Conservation (phyloP, 2,329 filamentous ascomycete genomes). For the Gyromitra esculenta region DNA sequence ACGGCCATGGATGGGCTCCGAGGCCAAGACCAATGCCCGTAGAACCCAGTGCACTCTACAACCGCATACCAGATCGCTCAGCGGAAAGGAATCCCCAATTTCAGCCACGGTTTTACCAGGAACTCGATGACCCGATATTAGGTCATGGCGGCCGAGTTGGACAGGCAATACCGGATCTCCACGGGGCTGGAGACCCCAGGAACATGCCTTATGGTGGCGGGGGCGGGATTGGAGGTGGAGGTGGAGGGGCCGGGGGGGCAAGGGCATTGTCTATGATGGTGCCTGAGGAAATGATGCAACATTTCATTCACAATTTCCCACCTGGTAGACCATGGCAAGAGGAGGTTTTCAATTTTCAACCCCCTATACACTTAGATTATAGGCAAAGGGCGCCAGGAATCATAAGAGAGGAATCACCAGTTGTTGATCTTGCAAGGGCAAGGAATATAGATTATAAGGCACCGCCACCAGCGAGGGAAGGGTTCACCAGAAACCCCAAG, state of each 20-base stretch:
- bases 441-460: conserved; percentile 67
- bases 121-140: conserved; percentile 54
- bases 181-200: conserved; percentile 32
- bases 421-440: conserved; percentile 61
- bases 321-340: conserved; percentile 6
- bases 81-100: conserved; percentile 18
- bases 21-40: conserved; percentile 52
- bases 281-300: conserved; percentile 34
- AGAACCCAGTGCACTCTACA: conserved; percentile 53
- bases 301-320: conserved; percentile 23
- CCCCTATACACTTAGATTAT: conserved; percentile 58
- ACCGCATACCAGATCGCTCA: conserved; percentile 47
- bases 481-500: conserved; percentile 80
- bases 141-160: conserved; percentile 54
- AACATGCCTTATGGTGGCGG: conserved; percentile 36
- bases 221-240: conserved; percentile 24
- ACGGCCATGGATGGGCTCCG: conserved; percentile 44
- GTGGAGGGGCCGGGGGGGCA: not conserved
- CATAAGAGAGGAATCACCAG: conserved; percentile 59
- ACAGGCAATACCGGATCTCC: conserved; percentile 35
- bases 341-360: conserved; percentile 54
- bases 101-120: conserved; percentile 39
- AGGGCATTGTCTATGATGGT: conserved; percentile 26
- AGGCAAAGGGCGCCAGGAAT: conserved; percentile 56
- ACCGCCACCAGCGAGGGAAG: conserved; percentile 72